phyloP scores from a whole-genome alignment of 164 flowering plant species.

The Hamamelis virginiana region DNA sequence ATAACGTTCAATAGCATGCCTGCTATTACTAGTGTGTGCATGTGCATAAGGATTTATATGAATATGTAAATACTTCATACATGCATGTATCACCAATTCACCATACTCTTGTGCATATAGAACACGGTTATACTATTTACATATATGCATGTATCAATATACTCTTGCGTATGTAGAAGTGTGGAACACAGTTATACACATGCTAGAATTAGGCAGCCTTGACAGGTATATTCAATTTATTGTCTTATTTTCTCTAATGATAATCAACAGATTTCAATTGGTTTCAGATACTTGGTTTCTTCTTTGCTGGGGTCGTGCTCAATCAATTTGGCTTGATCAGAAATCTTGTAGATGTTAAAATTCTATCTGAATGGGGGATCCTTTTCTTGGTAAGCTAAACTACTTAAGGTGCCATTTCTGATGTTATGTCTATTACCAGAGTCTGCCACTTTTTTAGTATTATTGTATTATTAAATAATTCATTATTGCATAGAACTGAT shows the following conservation, averaged over 20 bases:
- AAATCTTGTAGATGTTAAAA: constrained; percentile 91
- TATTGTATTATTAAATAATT: too few relatives aligned
- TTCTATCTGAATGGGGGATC: constrained; percentile 98
- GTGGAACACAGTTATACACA: too few relatives aligned
- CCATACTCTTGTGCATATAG: too few relatives aligned
- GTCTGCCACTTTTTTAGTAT: neutral
- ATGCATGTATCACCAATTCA: too few relatives aligned
- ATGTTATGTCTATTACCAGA: neutral
- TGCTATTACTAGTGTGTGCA: too few relatives aligned
- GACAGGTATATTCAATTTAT: neutral
- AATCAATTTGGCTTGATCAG: constrained; percentile 93
- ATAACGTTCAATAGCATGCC: too few relatives aligned
- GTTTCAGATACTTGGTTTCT: constrained; percentile 96
- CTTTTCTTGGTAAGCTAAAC: constrained; percentile 82
- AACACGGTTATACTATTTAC: too few relatives aligned
- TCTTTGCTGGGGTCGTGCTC: constrained; percentile 89
- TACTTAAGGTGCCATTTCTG: constrained; percentile 2
- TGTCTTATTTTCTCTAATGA: neutral
- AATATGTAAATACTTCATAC: too few relatives aligned
- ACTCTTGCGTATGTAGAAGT: too few relatives aligned
- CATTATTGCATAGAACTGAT: neutral
- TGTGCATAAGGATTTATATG: too few relatives aligned
- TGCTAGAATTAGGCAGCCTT: neutral
- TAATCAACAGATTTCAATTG: neutral
- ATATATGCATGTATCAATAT: too few relatives aligned